Conservation (phyloP, 78 protist species). For the Dictyostelium brefeldianum region DNA sequence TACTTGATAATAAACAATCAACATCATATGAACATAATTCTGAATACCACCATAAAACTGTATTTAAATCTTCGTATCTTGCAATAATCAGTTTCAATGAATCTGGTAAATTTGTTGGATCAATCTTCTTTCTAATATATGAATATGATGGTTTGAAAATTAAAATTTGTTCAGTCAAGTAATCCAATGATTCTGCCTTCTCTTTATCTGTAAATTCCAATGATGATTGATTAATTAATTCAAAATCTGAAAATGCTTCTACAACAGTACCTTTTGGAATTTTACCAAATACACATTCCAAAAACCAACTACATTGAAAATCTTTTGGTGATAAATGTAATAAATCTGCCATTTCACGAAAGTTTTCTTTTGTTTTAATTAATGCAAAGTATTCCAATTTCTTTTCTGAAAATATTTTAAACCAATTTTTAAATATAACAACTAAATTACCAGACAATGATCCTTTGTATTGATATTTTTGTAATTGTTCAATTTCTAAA, state of each 20-base stretch:
- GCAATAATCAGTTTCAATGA: conserved; percentile 25
- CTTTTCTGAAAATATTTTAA: conserved; percentile 50
- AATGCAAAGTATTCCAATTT: conserved; percentile 72
- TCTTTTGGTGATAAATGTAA: conserved; percentile 68
- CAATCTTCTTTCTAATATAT: conserved; percentile 30
- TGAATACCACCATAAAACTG: conserved; percentile 67
- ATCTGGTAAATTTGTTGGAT: conserved; percentile 15
- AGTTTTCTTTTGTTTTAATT: conserved; percentile 59
- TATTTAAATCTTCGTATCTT: conserved; percentile 33
- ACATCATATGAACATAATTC: conserved; percentile 57
- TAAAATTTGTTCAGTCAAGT: background rate
- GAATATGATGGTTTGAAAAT: conserved; percentile 54
- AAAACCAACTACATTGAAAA: conserved; percentile 73
- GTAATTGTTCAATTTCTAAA: conserved; percentile 11
- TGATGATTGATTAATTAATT: background rate
- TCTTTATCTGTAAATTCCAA: background rate
- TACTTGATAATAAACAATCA: background rate
- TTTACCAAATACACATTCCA: background rate
- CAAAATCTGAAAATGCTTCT: conserved; percentile 18
- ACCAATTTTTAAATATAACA: conserved; percentile 38
- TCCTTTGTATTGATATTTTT: conserved; percentile 6
- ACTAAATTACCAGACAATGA: conserved; percentile 36
- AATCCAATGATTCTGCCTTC: background rate
- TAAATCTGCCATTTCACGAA: conserved; percentile 68
- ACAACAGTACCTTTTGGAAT: conserved; percentile 10